A percentile compares a stretch with the other conserved stretches of the same genome.
These are phyloP conservation scores for Saccharomyces hybrid DNA, from an alignment of 1,139 yeast genomes.

Conservation along the genomic window DNA sequence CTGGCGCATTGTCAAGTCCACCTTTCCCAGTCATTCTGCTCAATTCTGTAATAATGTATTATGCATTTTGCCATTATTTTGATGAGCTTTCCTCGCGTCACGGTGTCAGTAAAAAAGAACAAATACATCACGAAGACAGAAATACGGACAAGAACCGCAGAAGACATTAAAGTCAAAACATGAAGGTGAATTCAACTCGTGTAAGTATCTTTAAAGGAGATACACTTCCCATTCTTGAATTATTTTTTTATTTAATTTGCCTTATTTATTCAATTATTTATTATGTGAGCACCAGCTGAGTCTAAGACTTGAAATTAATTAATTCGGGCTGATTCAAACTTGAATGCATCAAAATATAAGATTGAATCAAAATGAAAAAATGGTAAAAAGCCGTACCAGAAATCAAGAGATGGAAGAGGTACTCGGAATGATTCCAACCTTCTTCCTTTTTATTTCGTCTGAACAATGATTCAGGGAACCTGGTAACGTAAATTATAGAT, in stretches of 20 bases:
- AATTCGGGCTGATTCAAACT: conserved; percentile 6
- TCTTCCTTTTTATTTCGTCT: neutral
- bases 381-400: conserved; percentile 77
- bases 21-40: neutral
- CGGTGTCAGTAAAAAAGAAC: neutral
- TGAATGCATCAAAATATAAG: conserved; percentile 21
- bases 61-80: neutral
- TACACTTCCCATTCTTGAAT: neutral
- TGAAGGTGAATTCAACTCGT: neutral
- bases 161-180: neutral
- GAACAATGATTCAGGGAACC: neutral
- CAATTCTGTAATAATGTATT: neutral
- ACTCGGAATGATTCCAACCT: neutral
- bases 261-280: neutral
- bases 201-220: neutral
- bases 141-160: neutral
- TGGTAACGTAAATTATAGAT: neutral
- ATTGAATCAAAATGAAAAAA: conserved; percentile 53
- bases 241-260: neutral
- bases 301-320: neutral
- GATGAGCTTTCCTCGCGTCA: neutral
- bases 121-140: neutral
- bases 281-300: neutral
- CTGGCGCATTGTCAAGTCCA: neutral
- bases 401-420: conserved; percentile 62